phyloP scores from a whole-genome alignment of 2,329 filamentous ascomycete genomes.

The Trichoderma simmonsii region DNA sequence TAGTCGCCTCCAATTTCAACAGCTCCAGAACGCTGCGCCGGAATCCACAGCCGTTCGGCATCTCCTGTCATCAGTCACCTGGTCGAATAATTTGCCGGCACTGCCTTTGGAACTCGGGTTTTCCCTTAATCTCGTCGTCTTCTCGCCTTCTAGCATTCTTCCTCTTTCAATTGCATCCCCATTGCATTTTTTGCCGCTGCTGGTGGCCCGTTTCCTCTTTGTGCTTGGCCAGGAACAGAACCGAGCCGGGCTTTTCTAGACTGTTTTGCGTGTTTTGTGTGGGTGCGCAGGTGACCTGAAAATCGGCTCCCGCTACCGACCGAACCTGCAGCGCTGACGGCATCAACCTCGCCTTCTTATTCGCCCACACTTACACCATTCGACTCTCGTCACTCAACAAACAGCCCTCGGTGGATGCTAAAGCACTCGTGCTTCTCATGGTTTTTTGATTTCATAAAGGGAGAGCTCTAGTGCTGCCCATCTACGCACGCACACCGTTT shows the following conservation, averaged over 20 bases:
- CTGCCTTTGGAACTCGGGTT: neutral
- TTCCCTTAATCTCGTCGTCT: neutral
- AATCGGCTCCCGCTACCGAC: constrained; percentile 16
- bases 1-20: constrained; percentile 11
- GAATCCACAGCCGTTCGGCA: constrained; percentile 16
- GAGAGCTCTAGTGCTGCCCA: neutral
- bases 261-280: constrained; percentile 16
- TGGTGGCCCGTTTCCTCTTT: neutral
- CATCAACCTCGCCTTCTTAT: constrained; percentile 14
- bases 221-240: constrained; percentile 12
- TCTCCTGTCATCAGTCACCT: constrained; percentile 15
- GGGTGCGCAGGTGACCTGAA: constrained; percentile 19
- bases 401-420: neutral
- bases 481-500: constrained; percentile 1
- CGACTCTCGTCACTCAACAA: neutral
- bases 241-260: neutral
- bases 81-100: constrained; percentile 10
- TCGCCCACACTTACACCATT: constrained; percentile 17
- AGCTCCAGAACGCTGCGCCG: constrained; percentile 11
- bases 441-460: neutral
- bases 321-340: constrained; percentile 15
- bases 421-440: constrained; percentile 8
- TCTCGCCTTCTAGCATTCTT: neutral
- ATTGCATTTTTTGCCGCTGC: neutral
- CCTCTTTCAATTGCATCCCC: neutral